Base-by-base conservation (phyloP, 2,329 filamentous ascomycete species). In the Catunica adiposa region DNA sequence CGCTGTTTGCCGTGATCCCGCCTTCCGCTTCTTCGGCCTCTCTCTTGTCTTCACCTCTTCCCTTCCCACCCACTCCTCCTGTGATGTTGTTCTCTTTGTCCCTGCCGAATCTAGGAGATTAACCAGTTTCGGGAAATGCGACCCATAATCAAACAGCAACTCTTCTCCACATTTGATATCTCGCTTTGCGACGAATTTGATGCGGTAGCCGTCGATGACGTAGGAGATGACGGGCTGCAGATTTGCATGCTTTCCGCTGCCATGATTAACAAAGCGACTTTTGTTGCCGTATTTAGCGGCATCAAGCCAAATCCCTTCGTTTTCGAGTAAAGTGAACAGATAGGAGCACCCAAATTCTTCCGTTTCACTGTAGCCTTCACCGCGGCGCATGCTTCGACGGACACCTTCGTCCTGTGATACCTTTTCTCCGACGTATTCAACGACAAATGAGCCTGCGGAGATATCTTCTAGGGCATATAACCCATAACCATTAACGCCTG, bases 181-280 rank as follows among this genome's bases (percentile, higher is more conserved):
- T 1, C 78, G 72, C 55, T 75, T 71, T 0, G 86, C 84, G 50
- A 77, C 80, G 62, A 92, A 84, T 47, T 81, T 84, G 64, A 92
- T 87, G 14, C 87, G 78, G 61, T 83, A 83, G 59, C 86, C 82
- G 23, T 83, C 82, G 62, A 87, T 86, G 57, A 87, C 86, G 53
- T 86, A 78, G 15, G 84, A 67, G 54, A 87, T 82, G 57, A 78
- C 77, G 1, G 84, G 77, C 15, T 71, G 75, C 58, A 80, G 77
- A 60, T 82, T 79, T 47, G 67, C 65, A 51, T 73, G 71, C 1
- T 74, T 73, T 6, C 22, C 44, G 6, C 17, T 17, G 14, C 84
- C 82, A 62, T 90, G 85, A 66, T 94, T 92, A 66, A 92, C 87
- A 67, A 89, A 92, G 3, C 87, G 80, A 50, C 84, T 82, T 60